Base-by-base conservation (phyloP, 495 filamentous ascomycete species). In the Rhypophila decipiens region DNA sequence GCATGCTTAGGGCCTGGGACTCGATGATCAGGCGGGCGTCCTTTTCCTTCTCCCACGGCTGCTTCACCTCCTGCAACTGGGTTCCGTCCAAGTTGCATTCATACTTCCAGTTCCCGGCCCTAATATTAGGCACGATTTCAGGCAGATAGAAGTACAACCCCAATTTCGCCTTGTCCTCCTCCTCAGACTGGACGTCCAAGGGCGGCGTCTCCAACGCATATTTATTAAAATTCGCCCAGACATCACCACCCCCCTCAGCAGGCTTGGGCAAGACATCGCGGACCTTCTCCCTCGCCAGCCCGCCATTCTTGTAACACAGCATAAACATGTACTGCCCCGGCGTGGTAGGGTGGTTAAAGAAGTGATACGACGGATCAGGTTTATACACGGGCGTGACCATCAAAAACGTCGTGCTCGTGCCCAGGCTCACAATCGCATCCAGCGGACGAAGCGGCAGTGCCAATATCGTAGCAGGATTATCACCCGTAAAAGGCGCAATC, bases 301-400 rank as follows among this genome's bases (percentile, higher is more conserved):
- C 88, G 49, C 93, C 93, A 70, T 98, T 98, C 67, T 96, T 96
- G 74, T 97, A 98, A 73, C 93, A 98, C 23, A 98, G 84, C 93
- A 98, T 98, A 68, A 98, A 98, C 90, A 98, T 89, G 69, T 88
- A 88, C 35, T 91, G 73, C 3, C 84, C 84, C 4, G 81, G 69
- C 0, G 85, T 89, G 24, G 88, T 89, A 1, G 87, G 87, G 66
- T 93, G 86, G 67, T 91, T 88, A 74, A 95, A 87, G 71, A 90
- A 87, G 70, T 95, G 88, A 29, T 88, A 88, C 15, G 84, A 79
- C 1, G 88, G 86, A 57, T 95, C 86, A 1, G 93, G 87, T 62
- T 83, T 81, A 71, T 95, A 96, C 56, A 79, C 79, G 9, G 88
- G 86, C 1, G 93, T 97, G 49, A 83, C 87, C 90, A 97, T 98